Base-by-base conservation (phyloP, 306 rosid species). In the Vigna unguiculata region DNA sequence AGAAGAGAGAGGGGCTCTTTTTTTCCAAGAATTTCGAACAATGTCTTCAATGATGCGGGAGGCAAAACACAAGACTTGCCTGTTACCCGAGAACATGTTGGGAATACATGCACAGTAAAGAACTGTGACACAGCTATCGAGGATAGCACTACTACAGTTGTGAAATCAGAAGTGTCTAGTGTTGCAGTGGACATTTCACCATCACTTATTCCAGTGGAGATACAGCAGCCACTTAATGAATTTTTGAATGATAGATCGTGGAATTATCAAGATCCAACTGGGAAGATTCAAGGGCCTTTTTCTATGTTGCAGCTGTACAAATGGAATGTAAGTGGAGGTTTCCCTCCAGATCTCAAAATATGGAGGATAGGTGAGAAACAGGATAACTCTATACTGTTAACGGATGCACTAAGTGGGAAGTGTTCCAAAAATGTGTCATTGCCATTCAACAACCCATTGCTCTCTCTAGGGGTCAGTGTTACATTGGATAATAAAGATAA, bases 281-380 rank as follows among this genome's bases (percentile, higher is more conserved):
- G 98, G 80, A 93, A 90, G 81, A 61, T 87, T 85, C 97, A 89
- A 84, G 99, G 99, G 58, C 99, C 97, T 48, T 92, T 93, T 85
- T 75, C 91, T 67, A 75, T 90, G 88, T 46, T 48, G 66, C 94
- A 87, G 75, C 80, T 96, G 81, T 86, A 80, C 59, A 91, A 88
- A 79, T 96, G 99, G 99, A 85, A 55, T 72, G 58, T 62, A 30
- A 82, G 76, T 69, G 96, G 97, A 25, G 80, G 48, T 82, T 93
- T 96, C 81, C 95, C 99, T 82, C 76, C 82, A 49, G 86, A 91
- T 77, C 86, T 88, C 78, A 86, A 85, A 86, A 78, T 96, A 82
- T 96, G 99, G 99, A 89, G 86, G 84, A 65, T 54, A 58, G 83
- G 87, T 65, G 98, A 92, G 79, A 83, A 83, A 30, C 87, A 53